Conservation (phyloP, 768 basidiomycete genomes). For the Cystobasidium ongulense region DNA sequence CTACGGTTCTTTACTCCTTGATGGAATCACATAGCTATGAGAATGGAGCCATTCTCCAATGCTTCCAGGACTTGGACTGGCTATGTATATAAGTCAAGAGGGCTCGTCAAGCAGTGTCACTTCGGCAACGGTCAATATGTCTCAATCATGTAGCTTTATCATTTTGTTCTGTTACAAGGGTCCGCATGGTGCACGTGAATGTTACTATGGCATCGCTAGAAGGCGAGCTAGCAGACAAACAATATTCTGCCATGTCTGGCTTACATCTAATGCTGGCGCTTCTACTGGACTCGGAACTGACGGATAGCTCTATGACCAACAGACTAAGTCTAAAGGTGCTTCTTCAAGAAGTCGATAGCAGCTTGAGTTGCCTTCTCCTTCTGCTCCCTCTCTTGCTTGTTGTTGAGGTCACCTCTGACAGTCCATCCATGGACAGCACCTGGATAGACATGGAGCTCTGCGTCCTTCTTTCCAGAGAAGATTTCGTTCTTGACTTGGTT, state of each 20-base stretch:
- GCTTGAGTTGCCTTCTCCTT: conserved; percentile 16
- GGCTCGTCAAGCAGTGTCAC: too few species aligned
- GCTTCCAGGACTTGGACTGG: not conserved
- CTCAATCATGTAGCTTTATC: too few species aligned
- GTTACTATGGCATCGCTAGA: too few species aligned
- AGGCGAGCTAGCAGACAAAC: too few species aligned
- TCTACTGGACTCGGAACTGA: too few species aligned
- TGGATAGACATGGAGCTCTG: conserved; percentile 5
- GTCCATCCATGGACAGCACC: conserved; percentile 8
- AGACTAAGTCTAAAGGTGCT: not conserved
- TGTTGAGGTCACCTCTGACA: conserved; percentile 7
- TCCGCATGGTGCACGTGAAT: too few species aligned
- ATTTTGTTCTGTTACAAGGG: too few species aligned
- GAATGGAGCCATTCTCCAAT: not conserved
- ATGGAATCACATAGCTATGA: not conserved
- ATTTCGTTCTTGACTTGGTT: conserved; percentile 1
- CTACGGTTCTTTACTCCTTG: not conserved
- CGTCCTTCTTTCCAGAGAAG: conserved; percentile 6
- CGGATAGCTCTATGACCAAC: too few species aligned
- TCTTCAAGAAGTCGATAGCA: conserved; percentile 5
- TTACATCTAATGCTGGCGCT: too few species aligned
- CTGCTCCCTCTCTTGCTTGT: conserved; percentile 14
- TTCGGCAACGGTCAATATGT: too few species aligned
- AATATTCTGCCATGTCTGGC: too few species aligned
- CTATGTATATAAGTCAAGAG: too few species aligned